A percentile compares a stretch with the other conserved stretches of the same genome.
Evolutionary conservation across 1,139 yeast species (phyloP).

Genomic region (Yamadazyma mexicana): DNA sequence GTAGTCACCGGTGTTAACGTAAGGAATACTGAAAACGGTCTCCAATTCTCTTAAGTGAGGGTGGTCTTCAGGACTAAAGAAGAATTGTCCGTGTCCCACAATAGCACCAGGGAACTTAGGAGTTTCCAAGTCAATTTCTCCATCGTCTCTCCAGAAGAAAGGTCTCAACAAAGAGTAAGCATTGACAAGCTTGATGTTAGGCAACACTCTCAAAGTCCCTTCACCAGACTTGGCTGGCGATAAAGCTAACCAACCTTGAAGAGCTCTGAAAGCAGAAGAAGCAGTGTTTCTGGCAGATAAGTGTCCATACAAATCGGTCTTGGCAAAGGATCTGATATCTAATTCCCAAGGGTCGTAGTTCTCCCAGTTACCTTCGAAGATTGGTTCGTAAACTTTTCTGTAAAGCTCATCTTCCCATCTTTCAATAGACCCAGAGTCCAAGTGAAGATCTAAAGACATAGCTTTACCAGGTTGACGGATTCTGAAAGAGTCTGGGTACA

Average conservation of each 20-base stretch:
- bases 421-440: slow-evolving; percentile 48
- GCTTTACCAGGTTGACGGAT: slow-evolving; percentile 43
- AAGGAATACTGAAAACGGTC: slow-evolving; percentile 31
- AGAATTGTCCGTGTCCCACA: slow-evolving; percentile 24
- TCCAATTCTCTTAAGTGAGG: slow-evolving; percentile 28
- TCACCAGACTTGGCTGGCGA: slow-evolving; percentile 35
- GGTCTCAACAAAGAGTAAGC: slow-evolving; percentile 48
- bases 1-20: slow-evolving; percentile 39
- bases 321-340: slow-evolving; percentile 35
- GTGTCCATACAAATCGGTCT: slow-evolving; percentile 31
- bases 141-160: slow-evolving; percentile 37
- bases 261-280: slow-evolving; percentile 42
- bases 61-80: slow-evolving; percentile 18
- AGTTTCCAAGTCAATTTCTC: slow-evolving; percentile 23
- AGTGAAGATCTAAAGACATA: slow-evolving; percentile 39
- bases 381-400: slow-evolving; percentile 35
- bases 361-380: slow-evolving; percentile 49
- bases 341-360: slow-evolving; percentile 45
- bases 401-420: slow-evolving; percentile 34
- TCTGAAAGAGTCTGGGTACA: slow-evolving; percentile 42
- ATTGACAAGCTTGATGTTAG: slow-evolving; percentile 35
- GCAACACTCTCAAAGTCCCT: slow-evolving; percentile 45
- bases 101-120: slow-evolving; percentile 24
- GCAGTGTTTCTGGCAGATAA: slow-evolving; percentile 25
- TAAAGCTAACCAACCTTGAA: slow-evolving; percentile 52